These are phyloP conservation scores for Leptomonas pyrrhocoris DNA, from an alignment of 208 protist genomes.

Conservation along the genomic window DNA sequence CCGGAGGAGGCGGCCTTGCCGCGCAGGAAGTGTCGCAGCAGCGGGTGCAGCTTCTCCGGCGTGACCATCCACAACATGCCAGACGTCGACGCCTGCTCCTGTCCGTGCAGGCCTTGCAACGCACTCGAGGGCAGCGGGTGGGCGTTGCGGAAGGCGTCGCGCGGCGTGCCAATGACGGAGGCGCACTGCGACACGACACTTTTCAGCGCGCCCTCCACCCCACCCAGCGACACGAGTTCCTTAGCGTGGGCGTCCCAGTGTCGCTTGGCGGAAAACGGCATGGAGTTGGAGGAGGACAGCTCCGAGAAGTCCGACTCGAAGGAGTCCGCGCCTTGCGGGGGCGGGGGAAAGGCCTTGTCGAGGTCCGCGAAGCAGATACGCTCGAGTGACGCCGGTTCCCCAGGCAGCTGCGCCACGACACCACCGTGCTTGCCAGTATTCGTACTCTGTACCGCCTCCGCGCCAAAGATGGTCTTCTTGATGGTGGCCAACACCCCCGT, in stretches of 20 bases:
- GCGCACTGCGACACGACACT: constrained; percentile 80
- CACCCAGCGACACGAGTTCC: constrained; percentile 66
- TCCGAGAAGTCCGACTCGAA: constrained; percentile 89
- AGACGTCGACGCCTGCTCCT: constrained; percentile 81
- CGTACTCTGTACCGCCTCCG: not conserved
- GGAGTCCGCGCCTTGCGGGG: constrained; percentile 64
- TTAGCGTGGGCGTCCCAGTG: constrained; percentile 76
- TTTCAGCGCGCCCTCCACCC: constrained; percentile 65
- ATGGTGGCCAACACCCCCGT: constrained; percentile 74
- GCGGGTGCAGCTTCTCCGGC: constrained; percentile 67
- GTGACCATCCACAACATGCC: constrained; percentile 90
- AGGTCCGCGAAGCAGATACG: constrained; percentile 89
- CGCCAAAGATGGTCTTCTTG: constrained; percentile 62
- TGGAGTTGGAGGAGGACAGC: constrained; percentile 47
- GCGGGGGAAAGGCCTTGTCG: constrained; percentile 64
- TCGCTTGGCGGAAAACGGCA: constrained; percentile 52
- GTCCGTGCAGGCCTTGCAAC: constrained; percentile 67
- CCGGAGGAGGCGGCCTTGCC: constrained; percentile 74
- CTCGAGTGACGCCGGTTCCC: constrained; percentile 41
- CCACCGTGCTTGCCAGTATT: constrained; percentile 3
- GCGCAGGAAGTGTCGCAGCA: constrained; percentile 65
- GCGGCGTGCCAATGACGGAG: constrained; percentile 60
- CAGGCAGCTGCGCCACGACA: constrained; percentile 10
- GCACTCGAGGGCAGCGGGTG: constrained; percentile 62
- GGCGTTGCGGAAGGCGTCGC: constrained; percentile 77